Conservation (phyloP, 352 stramenopile species). For the Pythium dissotocum region DNA sequence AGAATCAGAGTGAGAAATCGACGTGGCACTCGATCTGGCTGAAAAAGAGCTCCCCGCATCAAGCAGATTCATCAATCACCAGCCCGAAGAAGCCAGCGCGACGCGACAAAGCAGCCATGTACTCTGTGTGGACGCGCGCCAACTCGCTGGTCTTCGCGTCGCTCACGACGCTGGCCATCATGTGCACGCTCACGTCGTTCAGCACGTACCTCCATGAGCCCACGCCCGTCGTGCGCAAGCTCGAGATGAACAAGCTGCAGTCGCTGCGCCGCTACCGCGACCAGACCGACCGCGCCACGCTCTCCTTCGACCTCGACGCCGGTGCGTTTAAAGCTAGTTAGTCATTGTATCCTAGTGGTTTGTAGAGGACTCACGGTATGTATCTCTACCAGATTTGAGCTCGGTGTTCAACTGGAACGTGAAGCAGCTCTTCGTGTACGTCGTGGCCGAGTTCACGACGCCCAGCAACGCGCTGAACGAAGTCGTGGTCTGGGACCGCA, state of each 20-base stretch:
- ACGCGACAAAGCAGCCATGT: conserved; percentile 39
- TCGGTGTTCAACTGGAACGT: conserved; percentile 92
- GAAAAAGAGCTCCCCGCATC: conserved; percentile 6
- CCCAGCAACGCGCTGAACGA: conserved; percentile 66
- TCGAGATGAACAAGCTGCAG: conserved; percentile 70
- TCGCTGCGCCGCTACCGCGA: conserved; percentile 85
- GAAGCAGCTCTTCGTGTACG: conserved; percentile 90
- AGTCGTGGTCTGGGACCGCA: conserved; percentile 88
- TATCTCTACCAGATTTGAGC: conserved; percentile 50
- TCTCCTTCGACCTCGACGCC: conserved; percentile 82
- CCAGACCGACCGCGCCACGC: conserved; percentile 73
- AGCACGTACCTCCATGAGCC: conserved; percentile 71
- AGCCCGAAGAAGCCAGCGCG: not conserved
- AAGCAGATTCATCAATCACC: not conserved
- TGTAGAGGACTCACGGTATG: not conserved
- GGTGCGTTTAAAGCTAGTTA: conserved; percentile 32
- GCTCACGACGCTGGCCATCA: conserved; percentile 69
- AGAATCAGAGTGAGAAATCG: not conserved
- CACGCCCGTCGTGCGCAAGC: conserved; percentile 51
- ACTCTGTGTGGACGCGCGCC: conserved; percentile 85
- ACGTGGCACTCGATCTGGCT: not conserved
- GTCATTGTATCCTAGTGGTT: not conserved
- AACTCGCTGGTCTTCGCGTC: conserved; percentile 86
- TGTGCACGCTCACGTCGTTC: conserved; percentile 73
- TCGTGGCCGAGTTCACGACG: conserved; percentile 79